These are phyloP conservation scores for Phytophthora pinifolia DNA, from an alignment of 352 stramenopile species.

Conservation along the genomic window DNA sequence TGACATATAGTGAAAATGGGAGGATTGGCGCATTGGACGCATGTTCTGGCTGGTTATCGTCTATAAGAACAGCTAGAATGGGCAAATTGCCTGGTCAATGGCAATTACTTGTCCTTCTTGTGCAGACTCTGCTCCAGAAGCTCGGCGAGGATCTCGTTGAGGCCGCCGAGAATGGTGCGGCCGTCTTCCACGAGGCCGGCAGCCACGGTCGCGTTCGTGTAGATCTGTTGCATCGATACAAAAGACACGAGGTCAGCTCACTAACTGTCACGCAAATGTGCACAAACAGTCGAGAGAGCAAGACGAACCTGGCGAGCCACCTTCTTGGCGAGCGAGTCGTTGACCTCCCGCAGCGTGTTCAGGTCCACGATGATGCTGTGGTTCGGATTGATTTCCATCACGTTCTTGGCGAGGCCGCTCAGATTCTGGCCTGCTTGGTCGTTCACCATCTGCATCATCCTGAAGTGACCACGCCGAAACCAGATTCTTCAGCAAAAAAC, in stretches of 20 bases:
- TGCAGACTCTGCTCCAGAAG: conserved; percentile 73
- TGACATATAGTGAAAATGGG: not conserved
- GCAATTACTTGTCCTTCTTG: conserved; percentile 47
- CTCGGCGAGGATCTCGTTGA: conserved; percentile 96
- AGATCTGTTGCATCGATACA: conserved; percentile 89
- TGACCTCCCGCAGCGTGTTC: conserved; percentile 81
- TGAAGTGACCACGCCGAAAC: conserved; percentile 17
- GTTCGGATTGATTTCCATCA: conserved; percentile 98
- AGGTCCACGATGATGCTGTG: conserved; percentile 97
- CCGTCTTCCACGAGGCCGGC: conserved; percentile 98
- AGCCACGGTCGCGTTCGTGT: conserved; percentile 98
- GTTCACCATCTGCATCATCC: conserved; percentile 99
- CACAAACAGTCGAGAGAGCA: not conserved
- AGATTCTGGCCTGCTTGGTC: conserved; percentile 61
- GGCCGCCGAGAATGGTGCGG: conserved; percentile 94
- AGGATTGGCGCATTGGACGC: not conserved
- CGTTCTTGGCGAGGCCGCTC: conserved; percentile 88
- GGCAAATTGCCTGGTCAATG: not conserved
- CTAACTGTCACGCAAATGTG: not conserved
- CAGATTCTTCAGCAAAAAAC: conserved; percentile 5
- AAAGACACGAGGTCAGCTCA: conserved; percentile 8
- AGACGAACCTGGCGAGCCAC: conserved; percentile 69
- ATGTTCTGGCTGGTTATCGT: conserved; percentile 9
- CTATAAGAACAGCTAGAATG: conserved; percentile 15
- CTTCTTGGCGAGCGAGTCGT: conserved; percentile 86